A percentile compares a stretch with the other conserved stretches of the same genome.
Evolutionary conservation across 306 rosid species (phyloP).

Genomic region (peach (Prunus persica)): Prunus_persica_NCBIv2 NC_034011.1:25348501-25349000

Average conservation of each 20-base stretch:
- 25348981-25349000: slow-evolving; percentile 29
- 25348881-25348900: slow-evolving; percentile 20
- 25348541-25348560: slow-evolving; percentile 43
- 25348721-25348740: slow-evolving; percentile 46
- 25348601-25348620: slow-evolving; percentile 63
- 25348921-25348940: slow-evolving; percentile 32
- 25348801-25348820: slow-evolving; percentile 61
- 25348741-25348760: slow-evolving; percentile 39
- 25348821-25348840: slow-evolving; percentile 47
- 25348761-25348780: slow-evolving; percentile 41
- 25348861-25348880: slow-evolving; percentile 44
- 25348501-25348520: slow-evolving; percentile 72
- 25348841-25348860: slow-evolving; percentile 34
- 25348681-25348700: slow-evolving; percentile 64
- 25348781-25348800: slow-evolving; percentile 55
- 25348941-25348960: slow-evolving; percentile 29
- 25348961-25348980: slow-evolving; percentile 33
- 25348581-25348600: slow-evolving; percentile 53
- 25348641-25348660: slow-evolving; percentile 67
- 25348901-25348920: slow-evolving; percentile 36
- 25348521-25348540: slow-evolving; percentile 60
- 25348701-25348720: slow-evolving; percentile 61
- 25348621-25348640: slow-evolving; percentile 62
- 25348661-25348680: slow-evolving; percentile 59
- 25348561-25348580: slow-evolving; percentile 43